A percentile compares a stretch with the other conserved stretches of the same genome.
phyloP scores from a whole-genome alignment of 441 rosid genomes.

The Populus hybrid region DNA sequence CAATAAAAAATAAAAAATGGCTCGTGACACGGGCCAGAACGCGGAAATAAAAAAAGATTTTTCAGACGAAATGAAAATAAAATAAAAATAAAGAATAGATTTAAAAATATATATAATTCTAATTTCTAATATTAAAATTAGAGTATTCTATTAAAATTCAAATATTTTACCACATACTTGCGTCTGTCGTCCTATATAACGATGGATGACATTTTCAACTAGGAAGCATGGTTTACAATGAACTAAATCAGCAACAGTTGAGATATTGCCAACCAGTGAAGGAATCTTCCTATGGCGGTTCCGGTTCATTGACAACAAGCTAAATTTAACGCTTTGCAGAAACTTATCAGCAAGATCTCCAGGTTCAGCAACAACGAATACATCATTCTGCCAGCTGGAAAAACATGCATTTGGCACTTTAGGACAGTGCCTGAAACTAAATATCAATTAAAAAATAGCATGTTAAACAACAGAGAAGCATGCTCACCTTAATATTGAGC shows the following conservation, averaged over 20 bases:
- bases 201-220: conserved; percentile 79
- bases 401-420: conserved; percentile 24
- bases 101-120: no score
- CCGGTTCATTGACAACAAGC: conserved; percentile 58
- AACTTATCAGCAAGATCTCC: conserved; percentile 92
- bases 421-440: conserved; percentile 20
- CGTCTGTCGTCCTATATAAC: conserved; percentile 88
- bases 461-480: conserved; percentile 15
- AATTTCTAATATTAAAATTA: no score
- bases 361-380: conserved; percentile 96
- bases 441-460: conserved; percentile 7
- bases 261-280: conserved; percentile 59
- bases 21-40: no score
- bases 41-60: no score
- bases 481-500: conserved; percentile 76
- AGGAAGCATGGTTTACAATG: conserved; percentile 70
- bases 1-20: no score
- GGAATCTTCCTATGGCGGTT: conserved; percentile 49
- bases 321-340: conserved; percentile 75
- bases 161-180: conserved; percentile 40
- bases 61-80: background rate
- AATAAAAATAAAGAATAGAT: no score
- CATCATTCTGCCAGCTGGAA: conserved; percentile 93
- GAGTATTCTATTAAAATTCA: no score
- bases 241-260: conserved; percentile 72